Evolutionary conservation across 2,329 filamentous ascomycete species (phyloP), one percentile per base, ranked within the genome.

Genomic region (Chaetomium olivaceum): DNA sequence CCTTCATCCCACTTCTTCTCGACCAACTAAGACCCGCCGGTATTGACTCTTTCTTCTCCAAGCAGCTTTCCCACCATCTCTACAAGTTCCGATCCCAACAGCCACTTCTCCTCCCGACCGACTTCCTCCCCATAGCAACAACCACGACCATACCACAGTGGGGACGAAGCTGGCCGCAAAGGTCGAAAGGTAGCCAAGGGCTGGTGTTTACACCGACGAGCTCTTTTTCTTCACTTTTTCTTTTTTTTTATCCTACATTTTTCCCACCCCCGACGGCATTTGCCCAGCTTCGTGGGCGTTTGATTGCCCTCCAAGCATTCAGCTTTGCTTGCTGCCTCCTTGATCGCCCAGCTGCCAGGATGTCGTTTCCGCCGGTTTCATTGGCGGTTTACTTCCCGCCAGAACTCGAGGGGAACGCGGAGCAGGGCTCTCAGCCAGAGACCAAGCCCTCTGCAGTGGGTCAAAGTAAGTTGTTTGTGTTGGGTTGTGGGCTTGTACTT

Each of bases 351-450:
- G 29, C 25, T 9, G 23, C 33, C 19, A 6, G 14, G 21, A 61
- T 61, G 59, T 27, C 59, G 25, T 61, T 46, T 3, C 43, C 33
- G 16, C 50, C 59, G 3, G 4, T 61, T 9, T 39, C 50, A 1
- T 8, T 61, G 50, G 50, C 59, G 50, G 50, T 36, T 4, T 61
- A 55, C 33, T 61, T 61, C 4, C 59, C 59, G 23, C 23, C 50
- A 4, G 33, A 55, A 33, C 33, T 14, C 5, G 29, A 27, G n/a
- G 2, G 21, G 11, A 4, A 19, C 8, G 21, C 29, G 16, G 29
- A 23, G 54, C n/a, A 1, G n/a, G 54, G 11, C 14, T 52, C 48
- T 6, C 6, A 12, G 1, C 16, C 50, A 12, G 52, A 33, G 29
- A 11, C 4, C 43, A 33, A 27, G 12, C 33, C 50, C 5, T 27